Evolutionary conservation across 768 basidiomycete genomes (phyloP).

Genomic region (Boletus rufocinnamomeus): DNA sequence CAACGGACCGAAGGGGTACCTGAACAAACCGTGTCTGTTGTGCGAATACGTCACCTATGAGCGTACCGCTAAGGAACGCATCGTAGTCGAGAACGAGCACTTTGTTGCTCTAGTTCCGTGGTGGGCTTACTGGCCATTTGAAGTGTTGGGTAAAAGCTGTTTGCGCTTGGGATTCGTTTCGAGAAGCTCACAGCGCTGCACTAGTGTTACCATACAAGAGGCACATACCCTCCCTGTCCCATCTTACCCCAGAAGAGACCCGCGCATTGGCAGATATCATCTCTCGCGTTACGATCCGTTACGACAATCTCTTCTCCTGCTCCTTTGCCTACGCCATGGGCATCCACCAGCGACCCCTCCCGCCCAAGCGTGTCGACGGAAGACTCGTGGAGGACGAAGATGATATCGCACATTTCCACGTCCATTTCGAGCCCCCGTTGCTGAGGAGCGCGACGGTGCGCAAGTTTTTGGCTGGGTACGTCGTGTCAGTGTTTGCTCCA

Average conservation of each 20-base stretch:
- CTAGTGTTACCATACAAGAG: conserved; percentile 75
- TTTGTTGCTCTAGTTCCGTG: conserved; percentile 90
- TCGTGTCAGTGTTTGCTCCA: conserved; percentile 2
- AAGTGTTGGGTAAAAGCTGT: conserved; percentile 58
- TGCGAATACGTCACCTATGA: conserved; percentile 81
- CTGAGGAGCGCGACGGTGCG: conserved; percentile 77
- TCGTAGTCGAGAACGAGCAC: conserved; percentile 70
- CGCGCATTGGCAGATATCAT: conserved; percentile 66
- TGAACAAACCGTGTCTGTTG: conserved; percentile 66
- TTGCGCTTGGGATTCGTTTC: background rate
- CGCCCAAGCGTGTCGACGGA: conserved; percentile 37
- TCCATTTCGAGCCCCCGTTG: conserved; percentile 87
- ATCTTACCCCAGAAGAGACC: conserved; percentile 63
- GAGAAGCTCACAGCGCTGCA: background rate
- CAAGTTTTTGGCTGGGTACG: conserved; percentile 90
- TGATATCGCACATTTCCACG: conserved; percentile 75
- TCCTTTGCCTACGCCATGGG: conserved; percentile 97
- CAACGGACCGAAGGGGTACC: conserved; percentile 55
- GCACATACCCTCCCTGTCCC: conserved; percentile 71
- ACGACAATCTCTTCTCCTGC: conserved; percentile 80
- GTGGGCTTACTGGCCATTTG: conserved; percentile 97
- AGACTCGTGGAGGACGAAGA: conserved; percentile 40
- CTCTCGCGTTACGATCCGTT: conserved; percentile 61
- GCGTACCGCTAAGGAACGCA: conserved; percentile 52
- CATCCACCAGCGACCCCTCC: conserved; percentile 80